phyloP scores from a whole-genome alignment of 495 filamentous ascomycete genomes.

The Barbatosphaeria neglecta region DNA sequence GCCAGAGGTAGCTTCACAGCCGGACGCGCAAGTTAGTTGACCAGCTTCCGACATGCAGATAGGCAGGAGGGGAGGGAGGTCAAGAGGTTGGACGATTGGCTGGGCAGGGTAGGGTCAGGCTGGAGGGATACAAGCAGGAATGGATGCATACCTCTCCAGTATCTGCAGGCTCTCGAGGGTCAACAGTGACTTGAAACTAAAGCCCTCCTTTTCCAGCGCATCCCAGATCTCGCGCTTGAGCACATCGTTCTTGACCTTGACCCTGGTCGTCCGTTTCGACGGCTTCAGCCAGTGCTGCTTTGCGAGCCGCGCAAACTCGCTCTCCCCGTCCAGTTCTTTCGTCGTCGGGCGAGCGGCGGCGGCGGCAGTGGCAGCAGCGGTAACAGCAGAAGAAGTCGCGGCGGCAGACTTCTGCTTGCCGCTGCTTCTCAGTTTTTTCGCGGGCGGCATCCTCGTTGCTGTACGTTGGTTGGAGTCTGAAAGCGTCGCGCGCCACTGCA shows the following conservation, averaged over 20 bases:
- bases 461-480: no score
- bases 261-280: conserved; percentile 37
- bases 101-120: no score
- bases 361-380: conserved; percentile 3
- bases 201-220: conserved; percentile 66
- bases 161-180: conserved; percentile 83
- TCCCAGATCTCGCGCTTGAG: conserved; percentile 90
- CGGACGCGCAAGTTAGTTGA: not conserved
- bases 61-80: no score
- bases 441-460: conserved; percentile 29
- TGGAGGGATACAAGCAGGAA: no score
- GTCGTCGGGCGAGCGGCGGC: conserved; percentile 24
- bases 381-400: not conserved
- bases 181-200: conserved; percentile 64
- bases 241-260: conserved; percentile 74
- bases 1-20: conserved; percentile 74
- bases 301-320: conserved; percentile 71
- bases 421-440: conserved; percentile 36
- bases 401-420: conserved; percentile 15
- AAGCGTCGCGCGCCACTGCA: no score
- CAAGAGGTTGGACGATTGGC: no score
- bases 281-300: conserved; percentile 72
- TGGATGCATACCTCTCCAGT: conserved; percentile 62
- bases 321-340: conserved; percentile 56
- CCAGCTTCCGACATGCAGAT: no score